Percentiles rank a stretch among this genome's conserved stretches.
phyloP scores from a whole-genome alignment of 163 green algal genomes.

The Scenedesmus sp. region DNA sequence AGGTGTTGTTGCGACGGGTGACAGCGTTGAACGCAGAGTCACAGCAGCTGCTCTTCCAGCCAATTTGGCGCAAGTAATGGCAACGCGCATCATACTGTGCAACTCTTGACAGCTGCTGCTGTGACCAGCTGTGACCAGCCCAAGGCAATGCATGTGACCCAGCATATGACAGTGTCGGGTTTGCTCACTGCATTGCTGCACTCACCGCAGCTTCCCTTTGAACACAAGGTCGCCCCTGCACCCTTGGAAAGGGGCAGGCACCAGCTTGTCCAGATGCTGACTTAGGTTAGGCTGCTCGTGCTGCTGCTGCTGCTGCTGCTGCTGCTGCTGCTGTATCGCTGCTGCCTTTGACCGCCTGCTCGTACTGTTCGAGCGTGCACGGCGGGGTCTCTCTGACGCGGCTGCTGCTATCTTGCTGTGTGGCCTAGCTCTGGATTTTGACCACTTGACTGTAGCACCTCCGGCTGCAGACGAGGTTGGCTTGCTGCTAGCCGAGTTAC shows the following conservation, averaged over 20 bases:
- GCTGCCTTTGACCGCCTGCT: not conserved
- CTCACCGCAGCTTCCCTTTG: not conserved
- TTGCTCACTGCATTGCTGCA: not conserved
- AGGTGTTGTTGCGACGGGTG: too few relatives aligned
- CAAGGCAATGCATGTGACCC: too few relatives aligned
- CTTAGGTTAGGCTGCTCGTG: not conserved
- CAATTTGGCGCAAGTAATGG: too few relatives aligned
- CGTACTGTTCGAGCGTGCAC: not conserved
- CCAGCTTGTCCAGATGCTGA: conserved; percentile 1
- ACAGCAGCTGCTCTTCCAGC: too few relatives aligned
- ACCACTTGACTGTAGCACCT: not conserved
- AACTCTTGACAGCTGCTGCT: not conserved
- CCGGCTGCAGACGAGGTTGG: not conserved
- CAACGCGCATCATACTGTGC: not conserved
- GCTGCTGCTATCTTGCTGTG: conserved; percentile 4
- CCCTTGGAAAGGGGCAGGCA: not conserved
- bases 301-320: not conserved
- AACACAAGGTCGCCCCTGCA: not conserved
- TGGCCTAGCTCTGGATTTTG: not conserved
- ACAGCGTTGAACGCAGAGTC: too few relatives aligned
- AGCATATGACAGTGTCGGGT: not conserved
- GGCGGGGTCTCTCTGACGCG: not conserved
- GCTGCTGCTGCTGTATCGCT: not conserved
- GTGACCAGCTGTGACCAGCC: not conserved
- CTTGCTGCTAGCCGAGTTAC: not conserved